phyloP scores from a whole-genome alignment of 805 yeast species.

The Saccharomycopsis synnaedendra region DNA sequence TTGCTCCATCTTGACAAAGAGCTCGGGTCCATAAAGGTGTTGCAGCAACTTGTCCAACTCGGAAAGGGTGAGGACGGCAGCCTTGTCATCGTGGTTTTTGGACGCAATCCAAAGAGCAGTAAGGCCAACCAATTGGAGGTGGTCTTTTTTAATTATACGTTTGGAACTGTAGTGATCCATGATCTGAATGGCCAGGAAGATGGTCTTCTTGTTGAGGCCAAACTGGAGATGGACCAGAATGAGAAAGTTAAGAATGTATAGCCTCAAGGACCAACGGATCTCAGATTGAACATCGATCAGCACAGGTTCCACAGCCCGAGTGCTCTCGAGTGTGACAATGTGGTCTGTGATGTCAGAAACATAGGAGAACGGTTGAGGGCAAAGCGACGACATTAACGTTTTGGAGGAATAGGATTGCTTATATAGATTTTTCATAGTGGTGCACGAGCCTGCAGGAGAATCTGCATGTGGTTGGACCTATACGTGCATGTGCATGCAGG shows the following conservation, averaged over 20 bases:
- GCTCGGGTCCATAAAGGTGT: slow-evolving; percentile 18
- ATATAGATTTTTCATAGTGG: not conserved
- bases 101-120: slow-evolving; percentile 37
- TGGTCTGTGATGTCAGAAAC: slow-evolving; percentile 5
- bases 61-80: slow-evolving; percentile 6
- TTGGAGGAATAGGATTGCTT: not conserved
- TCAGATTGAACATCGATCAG: slow-evolving; percentile 84
- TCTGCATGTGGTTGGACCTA: too few species aligned
- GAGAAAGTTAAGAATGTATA: slow-evolving; percentile 69
- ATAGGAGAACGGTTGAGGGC: not conserved
- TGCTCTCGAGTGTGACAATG: slow-evolving; percentile 1
- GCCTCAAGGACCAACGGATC: slow-evolving; percentile 68
- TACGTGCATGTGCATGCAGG: too few species aligned
- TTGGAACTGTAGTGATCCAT: slow-evolving; percentile 29
- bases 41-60: slow-evolving; percentile 41
- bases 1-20: slow-evolving; percentile 41
- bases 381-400: too few species aligned
- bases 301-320: slow-evolving; percentile 26
- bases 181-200: slow-evolving; percentile 28
- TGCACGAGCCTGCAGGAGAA: too few species aligned
- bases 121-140: slow-evolving; percentile 28
- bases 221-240: slow-evolving; percentile 59
- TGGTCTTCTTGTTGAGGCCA: slow-evolving; percentile 38
- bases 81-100: slow-evolving; percentile 22
- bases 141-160: slow-evolving; percentile 23